Evolutionary conservation across 2,329 filamentous ascomycete species (phyloP).

Genomic region (Hymenoscyphus repandus): DNA sequence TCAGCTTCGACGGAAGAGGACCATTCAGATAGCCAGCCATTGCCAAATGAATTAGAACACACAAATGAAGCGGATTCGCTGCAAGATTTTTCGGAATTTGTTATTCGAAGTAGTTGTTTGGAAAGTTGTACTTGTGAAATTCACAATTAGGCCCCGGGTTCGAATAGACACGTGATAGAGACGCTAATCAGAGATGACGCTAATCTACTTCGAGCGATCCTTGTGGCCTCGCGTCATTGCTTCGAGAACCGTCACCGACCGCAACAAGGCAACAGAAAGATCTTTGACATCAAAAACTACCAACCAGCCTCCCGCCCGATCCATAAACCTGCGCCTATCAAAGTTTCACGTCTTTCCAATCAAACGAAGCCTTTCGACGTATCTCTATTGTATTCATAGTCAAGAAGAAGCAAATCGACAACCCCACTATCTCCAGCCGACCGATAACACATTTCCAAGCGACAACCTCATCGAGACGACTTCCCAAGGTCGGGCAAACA

Average conservation of each 20-base stretch:
- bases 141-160: too few species aligned
- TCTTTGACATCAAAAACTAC: not conserved
- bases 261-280: not conserved
- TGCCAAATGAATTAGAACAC: not conserved
- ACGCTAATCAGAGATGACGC: too few species aligned
- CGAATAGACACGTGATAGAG: too few species aligned
- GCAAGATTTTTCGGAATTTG: not conserved
- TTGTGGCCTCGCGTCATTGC: too few species aligned
- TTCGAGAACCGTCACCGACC: not conserved
- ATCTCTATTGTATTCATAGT: not conserved
- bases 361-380: not conserved
- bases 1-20: conserved; percentile 25
- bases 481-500: not conserved
- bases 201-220: too few species aligned
- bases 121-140: too few species aligned
- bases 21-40: conserved; percentile 25
- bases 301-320: not conserved
- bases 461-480: not conserved
- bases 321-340: not conserved
- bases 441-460: conserved; percentile 17
- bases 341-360: not conserved
- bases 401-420: not conserved
- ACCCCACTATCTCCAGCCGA: conserved; percentile 25
- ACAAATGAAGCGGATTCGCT: not conserved
- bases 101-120: too few species aligned